phyloP scores from a whole-genome alignment of 768 basidiomycete genomes.

The Tylopilus balloui region DNA sequence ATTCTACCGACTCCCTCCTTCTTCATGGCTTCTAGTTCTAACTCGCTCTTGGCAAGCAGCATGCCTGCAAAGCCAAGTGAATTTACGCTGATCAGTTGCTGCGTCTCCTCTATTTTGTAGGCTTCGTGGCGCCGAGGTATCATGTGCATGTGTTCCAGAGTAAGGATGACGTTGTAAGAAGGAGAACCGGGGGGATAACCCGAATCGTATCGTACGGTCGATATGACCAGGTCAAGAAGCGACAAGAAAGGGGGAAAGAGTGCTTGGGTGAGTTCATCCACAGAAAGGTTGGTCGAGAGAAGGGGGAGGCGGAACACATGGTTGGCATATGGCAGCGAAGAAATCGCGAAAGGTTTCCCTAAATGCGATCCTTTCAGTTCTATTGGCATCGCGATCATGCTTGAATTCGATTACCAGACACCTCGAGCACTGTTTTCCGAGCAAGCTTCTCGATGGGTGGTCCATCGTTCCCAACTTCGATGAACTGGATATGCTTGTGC shows the following conservation, averaged over 20 bases:
- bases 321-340: slow-evolving; percentile 72
- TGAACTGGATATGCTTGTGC: slow-evolving; percentile 89
- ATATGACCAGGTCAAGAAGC: slow-evolving; percentile 73
- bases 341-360: slow-evolving; percentile 74
- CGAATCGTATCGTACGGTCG: slow-evolving; percentile 63
- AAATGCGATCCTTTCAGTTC: slow-evolving; percentile 5
- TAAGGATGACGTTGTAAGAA: slow-evolving; percentile 82
- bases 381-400: background rate
- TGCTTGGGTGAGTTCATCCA: slow-evolving; percentile 44
- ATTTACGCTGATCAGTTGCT: slow-evolving; percentile 69
- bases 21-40: slow-evolving; percentile 67
- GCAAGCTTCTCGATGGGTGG: slow-evolving; percentile 79
- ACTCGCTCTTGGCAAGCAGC: slow-evolving; percentile 80
- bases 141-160: slow-evolving; percentile 78
- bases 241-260: slow-evolving; percentile 62
- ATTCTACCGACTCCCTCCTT: slow-evolving; percentile 60
- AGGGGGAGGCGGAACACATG: slow-evolving; percentile 54
- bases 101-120: slow-evolving; percentile 48
- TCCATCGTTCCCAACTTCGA: slow-evolving; percentile 58
- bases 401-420: slow-evolving; percentile 12
- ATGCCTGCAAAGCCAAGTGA: slow-evolving; percentile 87
- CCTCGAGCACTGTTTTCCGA: slow-evolving; percentile 51
- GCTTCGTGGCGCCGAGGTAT: slow-evolving; percentile 71
- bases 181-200: slow-evolving; percentile 59
- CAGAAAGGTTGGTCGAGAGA: slow-evolving; percentile 18